Evolutionary conservation across 2,329 filamentous ascomycete genomes (phyloP), one percentile per base, ranked within the genome.

Genomic region (Talaromyces sp.): DNA sequence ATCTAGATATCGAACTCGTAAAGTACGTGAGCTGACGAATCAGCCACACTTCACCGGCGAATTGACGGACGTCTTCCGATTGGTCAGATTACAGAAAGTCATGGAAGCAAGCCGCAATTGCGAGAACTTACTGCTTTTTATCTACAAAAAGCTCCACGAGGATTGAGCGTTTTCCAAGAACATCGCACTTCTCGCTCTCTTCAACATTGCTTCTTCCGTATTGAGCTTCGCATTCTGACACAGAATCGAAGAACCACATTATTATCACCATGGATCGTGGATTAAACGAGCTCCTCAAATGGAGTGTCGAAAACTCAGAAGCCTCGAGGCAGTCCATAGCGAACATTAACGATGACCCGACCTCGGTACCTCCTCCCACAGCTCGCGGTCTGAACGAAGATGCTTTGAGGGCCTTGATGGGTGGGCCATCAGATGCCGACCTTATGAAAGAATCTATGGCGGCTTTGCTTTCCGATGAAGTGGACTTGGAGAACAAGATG

Each of bases 361-460:
- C 70, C 68, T 68, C 62, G 61, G 70, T 69, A 61, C 72, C 72
- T 21, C 60, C 64, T 31, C 56, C 69, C 40, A 63, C 67, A 17
- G 58, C 58, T 33, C 74, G 73, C 46, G 73, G 74, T 21, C 80
- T 94, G 63, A 86, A 86, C 67, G 81, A 88, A 15, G 85, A 91
- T 58, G 81, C 87, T 59, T 81, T 97, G 60, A 83, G 84, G 43
- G 80, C 88, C 13, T 81, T 97, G 57, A 82, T 95, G 69, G 91
- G 91, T 74, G 91, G 89, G 0, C 89, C 89, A 41, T 91, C 88
- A 2, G 93, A 99, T 63, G 91, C 94, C 21, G 91, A 97, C 61
- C 83, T 95, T 55, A 97, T 99, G 94, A 85, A 84, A 67, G 84
- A 88, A 54, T 82, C 89, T 62, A 96, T 99, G 85, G 81, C 82